Base-by-base conservation (phyloP, 495 filamentous ascomycete genomes). In the Massariosphaeria phaeospora region DNA sequence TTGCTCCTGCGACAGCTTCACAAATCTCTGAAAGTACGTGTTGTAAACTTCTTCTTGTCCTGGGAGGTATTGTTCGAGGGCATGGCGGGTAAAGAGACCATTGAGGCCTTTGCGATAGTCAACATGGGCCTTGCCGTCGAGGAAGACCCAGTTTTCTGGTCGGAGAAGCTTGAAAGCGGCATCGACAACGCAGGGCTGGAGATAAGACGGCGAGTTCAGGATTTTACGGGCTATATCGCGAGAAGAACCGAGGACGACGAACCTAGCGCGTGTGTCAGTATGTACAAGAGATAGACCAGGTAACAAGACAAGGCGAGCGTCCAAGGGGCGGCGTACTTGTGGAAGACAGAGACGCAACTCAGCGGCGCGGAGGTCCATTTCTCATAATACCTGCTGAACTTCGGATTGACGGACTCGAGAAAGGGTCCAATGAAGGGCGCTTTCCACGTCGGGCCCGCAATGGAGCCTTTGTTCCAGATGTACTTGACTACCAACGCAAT, bases 41-140 rank as follows among this genome's bases (percentile, higher is more conserved):
- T 91, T 83, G 75, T 95, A 96, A 36, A 95, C 84, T 62, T 90
- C 87, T 71, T 96, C 90, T 70, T 93, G 86, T 48, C 88, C 86
- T 46, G 93, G 93, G 5, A 98, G 82, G 69, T 98, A 98, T 65
- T 75, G 76, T 63, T 86, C 83, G 63, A 98, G 82, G 29, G 93
- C 88, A 66, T 84, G 81, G 59, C 91, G 88, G 11, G 91, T 97
- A 75, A 98, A 98, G 23, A 98, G 79, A 45, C 83, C 84, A 68
- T 97, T 97, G 54, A 98, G 76, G 54, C 94, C 93, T 72, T 96
- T 96, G 68, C 93, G 89, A 73, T 89, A 98, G 55, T 98, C 93
- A 52, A 96, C 88, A 65, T 98, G 93, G 39, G 82, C 84, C 70
- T 89, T 91, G 57, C 93, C 93, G 68, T 97, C 93, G 64, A 98